Conservation (phyloP, 2,329 filamentous ascomycete genomes). For the Colletotrichum plurivorum region DNA sequence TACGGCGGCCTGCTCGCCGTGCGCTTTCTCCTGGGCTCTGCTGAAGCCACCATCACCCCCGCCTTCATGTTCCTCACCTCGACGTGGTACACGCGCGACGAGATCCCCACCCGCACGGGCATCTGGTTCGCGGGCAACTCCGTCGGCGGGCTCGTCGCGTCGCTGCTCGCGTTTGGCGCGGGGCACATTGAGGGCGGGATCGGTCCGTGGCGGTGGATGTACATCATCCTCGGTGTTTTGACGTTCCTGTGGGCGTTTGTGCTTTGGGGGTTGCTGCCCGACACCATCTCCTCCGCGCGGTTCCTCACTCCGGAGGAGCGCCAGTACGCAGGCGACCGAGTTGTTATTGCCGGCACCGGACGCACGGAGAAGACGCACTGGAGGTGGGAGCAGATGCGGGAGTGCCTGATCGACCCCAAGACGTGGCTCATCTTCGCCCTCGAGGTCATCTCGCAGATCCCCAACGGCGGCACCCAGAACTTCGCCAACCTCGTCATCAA, state of each 20-base stretch:
- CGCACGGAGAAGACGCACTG: constrained; percentile 63
- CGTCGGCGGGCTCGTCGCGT: constrained; percentile 62
- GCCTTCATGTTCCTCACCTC: constrained; percentile 70
- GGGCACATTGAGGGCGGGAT: constrained; percentile 65
- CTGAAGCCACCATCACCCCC: constrained; percentile 68
- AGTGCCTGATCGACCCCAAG: constrained; percentile 71
- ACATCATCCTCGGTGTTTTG: constrained; percentile 65
- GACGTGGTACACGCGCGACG: constrained; percentile 70
- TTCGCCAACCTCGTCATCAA: constrained; percentile 71
- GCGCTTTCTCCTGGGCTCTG: constrained; percentile 68
- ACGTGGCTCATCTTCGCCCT: constrained; percentile 72
- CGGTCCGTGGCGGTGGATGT: constrained; percentile 71
- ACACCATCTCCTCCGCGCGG: constrained; percentile 66
- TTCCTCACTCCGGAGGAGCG: constrained; percentile 71
- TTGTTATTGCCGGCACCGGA: constrained; percentile 66
- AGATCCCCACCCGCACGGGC: constrained; percentile 67
- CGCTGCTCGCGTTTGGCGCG: constrained; percentile 67
- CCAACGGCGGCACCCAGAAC: constrained; percentile 73
- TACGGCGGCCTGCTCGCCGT: constrained; percentile 65
- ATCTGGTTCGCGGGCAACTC: constrained; percentile 70
- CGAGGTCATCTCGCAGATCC: constrained; percentile 68
- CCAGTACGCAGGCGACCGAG: constrained; percentile 60
- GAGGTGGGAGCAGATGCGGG: constrained; percentile 64
- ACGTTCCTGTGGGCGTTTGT: constrained; percentile 67
- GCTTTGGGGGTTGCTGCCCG: constrained; percentile 64